Base-by-base conservation (phyloP, 2,329 filamentous ascomycete species). In the Hypoxylon sp. region DNA sequence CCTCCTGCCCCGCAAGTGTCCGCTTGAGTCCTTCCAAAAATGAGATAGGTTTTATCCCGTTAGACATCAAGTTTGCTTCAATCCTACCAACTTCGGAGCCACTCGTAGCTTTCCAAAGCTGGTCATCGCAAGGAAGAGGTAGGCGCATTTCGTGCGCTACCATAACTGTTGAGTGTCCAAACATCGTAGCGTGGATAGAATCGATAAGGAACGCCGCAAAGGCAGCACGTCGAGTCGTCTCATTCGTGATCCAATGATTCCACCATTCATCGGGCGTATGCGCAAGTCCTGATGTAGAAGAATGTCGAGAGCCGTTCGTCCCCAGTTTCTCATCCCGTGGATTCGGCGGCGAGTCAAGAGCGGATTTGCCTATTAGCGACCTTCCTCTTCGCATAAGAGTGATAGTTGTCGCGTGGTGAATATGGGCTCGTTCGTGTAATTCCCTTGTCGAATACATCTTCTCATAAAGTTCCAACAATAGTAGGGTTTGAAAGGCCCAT, bases 391-490 rank as follows among this genome's bases (percentile, higher is more conserved):
- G 87, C 93, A 99, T 97, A 51, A 97, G 76, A 0, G 92, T 96
- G 58, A 99, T 85, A 0, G 92, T 97, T 0, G 93, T 97, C 9
- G 93, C 93, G 68, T 99, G 94, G 66, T 97, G 93, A 34, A 97
- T 96, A 63, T 97, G 93, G 1, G 93, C 93, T 60, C 94, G 82
- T 72, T 99, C 94, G 70, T 99, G 94, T 21, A 97, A 77, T 51
- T 90, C 87, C 58, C 92, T 83, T 0, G 93, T 96, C 27, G 91
- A 94, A 70, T 93, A 97, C 89, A 96, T 94, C 78, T 99, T 99
- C 74, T 99, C 94, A 65, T 96, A 97, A 0, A 96, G 76, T 69
- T 99, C 94, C 8, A 97, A 79, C 4, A 97, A 79, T 3, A 97
- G 77, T 41, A 97, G 75, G 1, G 93, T 87, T 69, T 97, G 94